Conservation (phyloP, 2,329 filamentous ascomycete species). For the Penicillium sp. region DNA sequence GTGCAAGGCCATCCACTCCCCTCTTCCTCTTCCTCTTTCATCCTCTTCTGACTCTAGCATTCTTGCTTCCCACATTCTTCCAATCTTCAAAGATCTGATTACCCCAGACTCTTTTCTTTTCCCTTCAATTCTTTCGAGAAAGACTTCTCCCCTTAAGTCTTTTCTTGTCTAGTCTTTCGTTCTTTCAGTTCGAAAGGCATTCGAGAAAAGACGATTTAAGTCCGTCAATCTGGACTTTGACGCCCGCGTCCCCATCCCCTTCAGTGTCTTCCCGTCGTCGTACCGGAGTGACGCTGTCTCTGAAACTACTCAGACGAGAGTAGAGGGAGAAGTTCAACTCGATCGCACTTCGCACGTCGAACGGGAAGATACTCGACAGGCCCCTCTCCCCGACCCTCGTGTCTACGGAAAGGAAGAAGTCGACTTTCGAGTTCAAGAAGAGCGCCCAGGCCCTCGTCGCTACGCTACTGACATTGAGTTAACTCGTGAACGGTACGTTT, state of each 20-base stretch:
- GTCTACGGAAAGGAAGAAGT: constrained; percentile 81
- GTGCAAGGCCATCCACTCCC: constrained; percentile 11
- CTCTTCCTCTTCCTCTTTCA: not conserved
- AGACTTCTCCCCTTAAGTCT: constrained; percentile 43
- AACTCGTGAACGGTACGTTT: constrained; percentile 51
- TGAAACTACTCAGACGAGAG: constrained; percentile 69
- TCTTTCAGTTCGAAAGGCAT: constrained; percentile 50
- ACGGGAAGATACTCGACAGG: constrained; percentile 92
- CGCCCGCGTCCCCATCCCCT: constrained; percentile 97
- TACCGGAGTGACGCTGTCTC: constrained; percentile 76
- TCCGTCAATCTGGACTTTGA: constrained; percentile 99
- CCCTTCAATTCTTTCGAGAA: constrained; percentile 30
- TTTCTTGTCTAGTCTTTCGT: constrained; percentile 52
- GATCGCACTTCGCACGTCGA: constrained; percentile 76
- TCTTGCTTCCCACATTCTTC: not conserved
- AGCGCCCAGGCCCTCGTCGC: constrained; percentile 6
- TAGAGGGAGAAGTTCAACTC: constrained; percentile 86
- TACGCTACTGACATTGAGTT: constrained; percentile 49
- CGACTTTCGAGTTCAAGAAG: constrained; percentile 68
- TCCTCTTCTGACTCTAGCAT: not conserved
- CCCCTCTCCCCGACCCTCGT: constrained; percentile 64
- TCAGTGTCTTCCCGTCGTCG: constrained; percentile 99
- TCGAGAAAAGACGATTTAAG: constrained; percentile 74
- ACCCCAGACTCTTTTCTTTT: constrained; percentile 18
- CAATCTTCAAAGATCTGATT: constrained; percentile 16